Base-by-base conservation (phyloP, 306 rosid genomes). In the Lagenaria siceraria region DNA sequence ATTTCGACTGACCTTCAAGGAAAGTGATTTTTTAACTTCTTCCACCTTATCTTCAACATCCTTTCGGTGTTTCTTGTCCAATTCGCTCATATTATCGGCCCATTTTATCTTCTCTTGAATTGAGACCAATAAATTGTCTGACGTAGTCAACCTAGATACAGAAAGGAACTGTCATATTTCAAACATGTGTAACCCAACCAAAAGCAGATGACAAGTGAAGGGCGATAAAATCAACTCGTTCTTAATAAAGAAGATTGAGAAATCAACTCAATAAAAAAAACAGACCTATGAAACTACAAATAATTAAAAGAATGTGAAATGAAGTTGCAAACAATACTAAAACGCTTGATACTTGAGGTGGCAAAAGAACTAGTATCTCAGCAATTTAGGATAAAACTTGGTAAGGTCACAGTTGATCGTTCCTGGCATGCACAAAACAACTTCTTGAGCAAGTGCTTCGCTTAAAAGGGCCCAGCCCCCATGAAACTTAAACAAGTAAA, bases 31-130 rank as follows among this genome's bases (percentile, higher is more conserved):
- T 92, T 95, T 95, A 76, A 95, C 89, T 69, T 95, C 98, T 81
- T 95, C 97, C 46, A 85, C 95, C 85, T 81, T 86, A 63, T 90
- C 96, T 82, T 90, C 98, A 75, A 95, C 88, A 13, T 95, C 98
- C 87, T 89, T 92, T 76, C 84, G 83, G 84, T 95, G 98, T 81
- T 91, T 88, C 87, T 90, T 95, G 85, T 90, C 90, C 75, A 68
- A 25, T 80, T 89, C 97, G 66, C 95, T 88, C 96, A 94, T 88
- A 18, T 87, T 70, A 85, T 92, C 96, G 43, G 98, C 97, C 97
- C 98, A 94, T 83, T 86, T 94, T 49, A 94, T 94, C 90, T 90
- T 94, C 69, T 94, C 97, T 88, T 94, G 96, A 81, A 94, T 94
- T 68, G 98, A 85, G 75, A 85, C 85, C 70, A 92, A 96, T 78